Percentiles rank a stretch among this genome's conserved stretches.
phyloP scores from a whole-genome alignment of 78 protist species.

The Bodo saltans region DNA sequence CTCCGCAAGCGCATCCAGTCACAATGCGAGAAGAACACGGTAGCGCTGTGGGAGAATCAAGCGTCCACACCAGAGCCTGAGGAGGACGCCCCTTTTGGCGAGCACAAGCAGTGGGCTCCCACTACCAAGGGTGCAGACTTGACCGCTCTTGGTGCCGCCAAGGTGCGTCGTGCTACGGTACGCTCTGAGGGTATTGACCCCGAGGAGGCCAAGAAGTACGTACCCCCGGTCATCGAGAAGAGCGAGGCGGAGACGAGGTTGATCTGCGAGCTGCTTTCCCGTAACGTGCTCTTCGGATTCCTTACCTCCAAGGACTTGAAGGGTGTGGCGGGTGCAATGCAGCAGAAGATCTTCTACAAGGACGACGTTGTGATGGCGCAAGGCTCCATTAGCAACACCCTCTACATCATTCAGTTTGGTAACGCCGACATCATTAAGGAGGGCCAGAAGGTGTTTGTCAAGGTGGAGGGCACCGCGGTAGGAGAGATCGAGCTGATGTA shows the following conservation, averaged over 20 bases:
- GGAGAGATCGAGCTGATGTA: slow-evolving; percentile 28
- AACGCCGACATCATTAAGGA: neutral
- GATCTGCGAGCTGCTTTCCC: neutral
- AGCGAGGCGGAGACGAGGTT: neutral
- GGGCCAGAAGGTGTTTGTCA: neutral
- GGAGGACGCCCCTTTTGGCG: neutral
- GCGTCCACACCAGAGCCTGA: neutral
- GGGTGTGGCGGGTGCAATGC: neutral
- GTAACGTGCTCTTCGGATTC: neutral
- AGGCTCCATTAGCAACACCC: neutral
- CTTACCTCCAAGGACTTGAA: neutral
- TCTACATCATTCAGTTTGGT: neutral
- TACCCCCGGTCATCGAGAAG: neutral
- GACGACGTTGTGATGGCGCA: neutral
- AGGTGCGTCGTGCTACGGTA: neutral
- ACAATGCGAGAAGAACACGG: slow-evolving; percentile 9
- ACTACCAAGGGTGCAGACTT: neutral
- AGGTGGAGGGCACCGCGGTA: neutral
- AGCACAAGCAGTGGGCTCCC: no score
- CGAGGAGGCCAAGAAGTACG: slow-evolving; percentile 20
- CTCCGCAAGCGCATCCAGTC: neutral
- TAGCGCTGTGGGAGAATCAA: neutral
- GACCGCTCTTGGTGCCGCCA: neutral
- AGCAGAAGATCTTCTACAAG: neutral
- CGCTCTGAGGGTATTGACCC: neutral